Conservation (phyloP, 768 basidiomycete genomes). For the Leccinum subtestaceum region DNA sequence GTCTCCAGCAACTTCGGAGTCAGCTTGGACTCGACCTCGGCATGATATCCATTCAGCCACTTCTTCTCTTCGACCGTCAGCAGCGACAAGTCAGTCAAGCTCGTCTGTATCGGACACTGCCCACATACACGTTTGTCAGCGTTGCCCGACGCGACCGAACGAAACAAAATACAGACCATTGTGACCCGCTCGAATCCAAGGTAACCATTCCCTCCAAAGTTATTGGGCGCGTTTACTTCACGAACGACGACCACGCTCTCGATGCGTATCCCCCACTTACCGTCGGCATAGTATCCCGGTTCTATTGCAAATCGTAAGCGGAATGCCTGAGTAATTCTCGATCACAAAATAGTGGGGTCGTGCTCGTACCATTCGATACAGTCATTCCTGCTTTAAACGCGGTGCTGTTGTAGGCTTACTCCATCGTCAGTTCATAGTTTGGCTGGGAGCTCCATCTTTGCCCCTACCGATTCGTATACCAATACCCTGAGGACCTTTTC, state of each 20-base stretch:
- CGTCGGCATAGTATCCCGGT: conserved; percentile 91
- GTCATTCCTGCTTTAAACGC: conserved; percentile 84
- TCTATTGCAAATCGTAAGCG: conserved; percentile 39
- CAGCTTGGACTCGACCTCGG: conserved; percentile 55
- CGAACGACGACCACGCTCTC: conserved; percentile 85
- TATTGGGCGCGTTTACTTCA: conserved; percentile 65
- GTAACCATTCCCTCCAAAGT: conserved; percentile 80
- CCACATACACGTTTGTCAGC: neutral
- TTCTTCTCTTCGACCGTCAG: conserved; percentile 63
- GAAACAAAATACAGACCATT: conserved; percentile 52
- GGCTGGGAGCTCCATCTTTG: neutral
- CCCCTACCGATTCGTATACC: conserved; percentile 40
- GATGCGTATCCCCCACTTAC: conserved; percentile 87
- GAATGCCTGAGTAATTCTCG: neutral
- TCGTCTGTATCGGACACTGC: conserved; percentile 85
- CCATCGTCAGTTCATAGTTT: neutral
- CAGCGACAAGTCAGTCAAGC: conserved; percentile 63
- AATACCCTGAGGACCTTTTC: conserved; percentile 54
- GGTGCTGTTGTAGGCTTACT: conserved; percentile 61
- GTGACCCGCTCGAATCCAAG: conserved; percentile 85
- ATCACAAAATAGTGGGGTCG: neutral
- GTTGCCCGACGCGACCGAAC: neutral
- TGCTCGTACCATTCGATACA: conserved; percentile 66
- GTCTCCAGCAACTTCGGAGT: conserved; percentile 48
- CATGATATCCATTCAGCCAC: conserved; percentile 88